A percentile compares a stretch with the other conserved stretches of the same genome.
Evolutionary conservation across 306 rosid genomes (phyloP).

Genomic region (Ziziphus jujuba): DNA sequence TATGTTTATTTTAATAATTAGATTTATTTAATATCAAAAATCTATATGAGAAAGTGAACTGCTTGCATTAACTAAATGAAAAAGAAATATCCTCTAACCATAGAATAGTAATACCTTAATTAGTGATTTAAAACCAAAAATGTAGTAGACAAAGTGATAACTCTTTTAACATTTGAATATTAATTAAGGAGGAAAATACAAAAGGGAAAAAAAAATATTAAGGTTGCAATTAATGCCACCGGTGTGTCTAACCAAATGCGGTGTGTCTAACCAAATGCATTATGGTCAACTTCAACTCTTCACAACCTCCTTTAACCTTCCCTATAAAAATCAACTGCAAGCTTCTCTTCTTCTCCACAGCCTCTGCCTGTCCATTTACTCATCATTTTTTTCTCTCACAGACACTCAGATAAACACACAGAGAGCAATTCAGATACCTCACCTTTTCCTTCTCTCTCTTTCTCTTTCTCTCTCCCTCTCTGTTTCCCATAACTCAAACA

Average conservation of each 20-base stretch:
- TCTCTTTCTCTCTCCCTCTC: neutral
- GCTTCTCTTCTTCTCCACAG: slow-evolving; percentile 30
- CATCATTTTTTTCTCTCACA: slow-evolving; percentile 1
- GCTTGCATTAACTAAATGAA: too few relatives aligned
- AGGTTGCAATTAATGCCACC: slow-evolving; percentile 55
- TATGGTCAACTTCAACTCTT: slow-evolving; percentile 37
- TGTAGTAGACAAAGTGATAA: too few relatives aligned
- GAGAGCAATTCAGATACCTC: too few relatives aligned
- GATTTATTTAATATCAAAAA: too few relatives aligned
- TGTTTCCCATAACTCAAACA: neutral
- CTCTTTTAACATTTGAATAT: too few relatives aligned
- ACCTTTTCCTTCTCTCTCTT: neutral
- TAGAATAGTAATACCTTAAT: too few relatives aligned
- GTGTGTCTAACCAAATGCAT: neutral
- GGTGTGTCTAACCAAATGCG: slow-evolving; percentile 59
- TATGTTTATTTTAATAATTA: too few relatives aligned
- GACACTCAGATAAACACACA: neutral
- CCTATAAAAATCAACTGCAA: slow-evolving; percentile 50
- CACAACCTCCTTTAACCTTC: slow-evolving; percentile 23
- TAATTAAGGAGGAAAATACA: neutral
- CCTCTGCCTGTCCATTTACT: slow-evolving; percentile 4
- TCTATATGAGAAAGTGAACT: too few relatives aligned
- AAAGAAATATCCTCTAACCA: too few relatives aligned
- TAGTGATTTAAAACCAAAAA: too few relatives aligned
- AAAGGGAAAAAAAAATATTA: neutral